Evolutionary conservation across 257 asterid genomes (phyloP).

Genomic region (Paraleonurus japonicus): DNA sequence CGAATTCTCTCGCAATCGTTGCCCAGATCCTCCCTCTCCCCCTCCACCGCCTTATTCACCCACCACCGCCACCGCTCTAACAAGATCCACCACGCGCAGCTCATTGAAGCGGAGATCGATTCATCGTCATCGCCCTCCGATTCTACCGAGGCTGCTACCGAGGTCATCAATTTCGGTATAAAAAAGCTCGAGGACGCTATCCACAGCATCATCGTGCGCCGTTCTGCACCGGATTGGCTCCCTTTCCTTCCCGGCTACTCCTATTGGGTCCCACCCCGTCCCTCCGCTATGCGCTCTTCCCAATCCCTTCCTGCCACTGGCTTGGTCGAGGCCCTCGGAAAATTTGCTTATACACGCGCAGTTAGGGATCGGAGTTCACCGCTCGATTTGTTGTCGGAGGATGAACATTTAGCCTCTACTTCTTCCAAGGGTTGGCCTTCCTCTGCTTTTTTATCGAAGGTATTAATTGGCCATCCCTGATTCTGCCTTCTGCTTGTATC

Average conservation of each 20-base stretch:
- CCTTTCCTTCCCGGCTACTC: constrained; percentile 56
- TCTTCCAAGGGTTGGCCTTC: constrained; percentile 55
- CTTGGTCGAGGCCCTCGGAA: constrained; percentile 37
- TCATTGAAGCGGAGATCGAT: constrained; percentile 42
- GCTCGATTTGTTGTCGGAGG: constrained; percentile 36
- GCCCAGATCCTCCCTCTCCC: constrained; percentile 30
- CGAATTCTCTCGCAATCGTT: constrained; percentile 42
- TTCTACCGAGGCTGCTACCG: constrained; percentile 38
- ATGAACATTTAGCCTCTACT: constrained; percentile 35
- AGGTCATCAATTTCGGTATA: constrained; percentile 44
- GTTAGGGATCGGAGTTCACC: background rate
- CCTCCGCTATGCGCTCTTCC: constrained; percentile 20
- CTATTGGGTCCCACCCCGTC: constrained; percentile 54
- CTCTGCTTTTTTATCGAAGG: constrained; percentile 43
- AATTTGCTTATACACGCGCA: constrained; percentile 24
- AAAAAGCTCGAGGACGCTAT: constrained; percentile 55
- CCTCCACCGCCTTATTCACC: constrained; percentile 32
- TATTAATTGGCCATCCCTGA: constrained; percentile 1
- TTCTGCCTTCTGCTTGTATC: background rate
- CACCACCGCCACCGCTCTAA: constrained; percentile 52
- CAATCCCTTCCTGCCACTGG: constrained; percentile 25
- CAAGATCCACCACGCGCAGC: constrained; percentile 41
- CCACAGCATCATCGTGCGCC: constrained; percentile 50
- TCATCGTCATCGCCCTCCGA: constrained; percentile 39
- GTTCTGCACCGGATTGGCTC: constrained; percentile 63